Percentiles rank a stretch among this genome's conserved stretches.
Evolutionary conservation across 2,329 filamentous ascomycete genomes (phyloP).

Genomic region (Beauveria brongniartii): DNA sequence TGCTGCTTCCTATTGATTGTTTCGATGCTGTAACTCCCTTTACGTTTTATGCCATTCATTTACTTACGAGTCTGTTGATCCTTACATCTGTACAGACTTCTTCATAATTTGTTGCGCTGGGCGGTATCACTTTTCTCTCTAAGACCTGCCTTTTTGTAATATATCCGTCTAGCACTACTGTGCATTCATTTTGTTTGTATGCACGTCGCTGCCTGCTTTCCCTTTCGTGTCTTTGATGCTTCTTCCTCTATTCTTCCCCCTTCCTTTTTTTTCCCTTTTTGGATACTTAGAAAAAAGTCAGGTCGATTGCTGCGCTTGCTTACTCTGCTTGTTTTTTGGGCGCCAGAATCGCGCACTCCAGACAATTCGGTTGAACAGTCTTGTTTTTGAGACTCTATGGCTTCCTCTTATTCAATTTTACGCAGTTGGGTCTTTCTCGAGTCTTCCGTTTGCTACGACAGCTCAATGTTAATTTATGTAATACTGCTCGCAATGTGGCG

Average conservation of each 20-base stretch:
- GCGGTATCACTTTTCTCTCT: background rate
- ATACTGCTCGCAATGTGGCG: background rate
- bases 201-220: no score
- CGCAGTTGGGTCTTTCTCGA: background rate
- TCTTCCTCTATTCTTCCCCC: no score
- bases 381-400: background rate
- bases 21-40: background rate
- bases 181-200: background rate
- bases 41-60: background rate
- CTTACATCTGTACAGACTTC: background rate
- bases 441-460: background rate
- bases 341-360: background rate
- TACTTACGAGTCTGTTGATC: background rate
- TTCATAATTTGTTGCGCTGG: background rate
- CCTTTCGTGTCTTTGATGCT: no score
- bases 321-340: background rate
- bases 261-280: no score
- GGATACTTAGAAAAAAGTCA: no score
- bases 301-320: no score
- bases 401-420: background rate
- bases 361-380: background rate
- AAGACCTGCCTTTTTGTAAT: no score
- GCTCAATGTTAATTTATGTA: conserved; percentile 7
- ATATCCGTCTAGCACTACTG: background rate
- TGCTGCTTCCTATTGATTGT: background rate